Evolutionary conservation across 2,329 filamentous ascomycete species (phyloP), one percentile per base, ranked within the genome.

Genomic region (Coleophoma crateriformis): DNA sequence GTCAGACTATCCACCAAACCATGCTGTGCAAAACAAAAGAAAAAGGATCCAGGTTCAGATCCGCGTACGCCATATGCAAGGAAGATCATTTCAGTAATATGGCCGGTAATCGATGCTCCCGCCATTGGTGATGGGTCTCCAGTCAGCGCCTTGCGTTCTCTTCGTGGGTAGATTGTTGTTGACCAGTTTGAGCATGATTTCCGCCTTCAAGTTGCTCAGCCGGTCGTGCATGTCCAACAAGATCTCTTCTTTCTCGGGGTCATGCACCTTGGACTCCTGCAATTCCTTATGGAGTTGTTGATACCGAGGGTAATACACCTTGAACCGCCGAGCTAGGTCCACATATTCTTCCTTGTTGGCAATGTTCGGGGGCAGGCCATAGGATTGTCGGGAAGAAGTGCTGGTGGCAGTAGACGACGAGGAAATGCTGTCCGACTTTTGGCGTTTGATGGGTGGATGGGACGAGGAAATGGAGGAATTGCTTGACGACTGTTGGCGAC

Each of bases 201-300:
- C 73, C 55, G 63, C 68, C 71, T 85, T 85, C 74, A 84, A 75
- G n/a, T 56, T 56, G 54, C 74, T 69, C 44, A 85, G 66, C 33
- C 74, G 69, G 27, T 72, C 66, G 49, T 78, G 75, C 79, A 84
- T 78, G 13, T 76, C 71, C 32, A 76, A 58, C 42, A 85, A 62
- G 44, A 76, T 64, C 6, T 68, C 67, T 46, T 84, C 64, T 60
- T 78, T 75, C 50, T 73, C 67, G 0, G 74, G 71, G 3, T 81
- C 78, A 46, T 79, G 71, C 35, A 72, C 49, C 32, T 34, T 38
- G 54, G 77, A 58, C 6, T 64, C 71, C 15, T 68, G 66, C 51
- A 85, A 72, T 64, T 84, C 75, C 51, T 72, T 64, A 60, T 85
- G 80, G 41, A 84, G 67, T 12, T 71, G 64, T 60, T 77, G 71